A percentile compares a stretch with the other conserved stretches of the same genome.
These are phyloP conservation scores for Jaapia argillacea DNA, from an alignment of 768 basidiomycete species.

Conservation along the genomic window DNA sequence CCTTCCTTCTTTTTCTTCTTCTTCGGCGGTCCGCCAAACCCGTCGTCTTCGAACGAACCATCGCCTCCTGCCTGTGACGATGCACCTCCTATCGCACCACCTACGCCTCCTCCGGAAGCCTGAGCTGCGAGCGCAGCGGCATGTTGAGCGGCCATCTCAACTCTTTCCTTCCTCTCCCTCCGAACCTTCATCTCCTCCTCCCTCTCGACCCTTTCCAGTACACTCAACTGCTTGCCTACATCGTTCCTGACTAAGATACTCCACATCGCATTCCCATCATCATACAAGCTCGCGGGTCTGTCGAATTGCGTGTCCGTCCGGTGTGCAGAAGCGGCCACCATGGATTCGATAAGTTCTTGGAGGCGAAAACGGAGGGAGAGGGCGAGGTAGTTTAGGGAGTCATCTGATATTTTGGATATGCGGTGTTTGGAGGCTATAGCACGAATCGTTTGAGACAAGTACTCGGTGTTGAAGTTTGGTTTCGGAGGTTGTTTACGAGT, in stretches of 20 bases:
- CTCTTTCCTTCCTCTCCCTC: conserved; percentile 69
- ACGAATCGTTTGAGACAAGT: conserved; percentile 60
- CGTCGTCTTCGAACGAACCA: conserved; percentile 30
- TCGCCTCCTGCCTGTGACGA: too few species aligned
- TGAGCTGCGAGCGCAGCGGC: conserved; percentile 55
- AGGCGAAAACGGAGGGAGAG: conserved; percentile 70
- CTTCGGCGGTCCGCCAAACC: conserved; percentile 52
- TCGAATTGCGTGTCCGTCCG: conserved; percentile 65
- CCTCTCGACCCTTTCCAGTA: conserved; percentile 68
- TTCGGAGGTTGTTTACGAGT: conserved; percentile 63
- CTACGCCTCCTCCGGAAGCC: conserved; percentile 26
- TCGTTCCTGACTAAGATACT: conserved; percentile 67
- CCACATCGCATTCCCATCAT: conserved; percentile 74
- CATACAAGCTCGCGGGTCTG: conserved; percentile 54
- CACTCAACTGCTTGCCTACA: conserved; percentile 65
- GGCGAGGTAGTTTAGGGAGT: conserved; percentile 68
- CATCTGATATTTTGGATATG: conserved; percentile 57
- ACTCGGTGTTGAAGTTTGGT: conserved; percentile 59
- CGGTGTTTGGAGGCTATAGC: conserved; percentile 59
- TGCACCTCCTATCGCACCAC: too few species aligned
- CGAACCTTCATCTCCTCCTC: conserved; percentile 76
- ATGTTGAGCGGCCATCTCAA: conserved; percentile 62
- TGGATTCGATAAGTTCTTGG: conserved; percentile 54
- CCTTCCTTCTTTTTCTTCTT: conserved; percentile 78
- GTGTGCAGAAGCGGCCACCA: conserved; percentile 60